phyloP scores from a whole-genome alignment of 1,139 yeast genomes.

The Scheffersomyces stambukii region DNA sequence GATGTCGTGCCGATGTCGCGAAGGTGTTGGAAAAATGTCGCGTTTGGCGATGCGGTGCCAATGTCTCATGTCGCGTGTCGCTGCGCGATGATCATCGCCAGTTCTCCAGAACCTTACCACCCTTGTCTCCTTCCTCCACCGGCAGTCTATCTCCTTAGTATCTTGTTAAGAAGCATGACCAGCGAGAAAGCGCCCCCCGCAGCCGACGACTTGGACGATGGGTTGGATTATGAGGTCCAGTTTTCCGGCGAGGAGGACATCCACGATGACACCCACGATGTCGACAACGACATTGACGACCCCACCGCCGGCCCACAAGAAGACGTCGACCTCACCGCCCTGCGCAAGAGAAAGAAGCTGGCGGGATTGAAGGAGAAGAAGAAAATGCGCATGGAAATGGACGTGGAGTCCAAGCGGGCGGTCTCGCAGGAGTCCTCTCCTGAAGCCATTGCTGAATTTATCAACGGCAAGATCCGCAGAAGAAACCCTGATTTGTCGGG shows the following conservation, averaged over 20 bases:
- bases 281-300: constrained; percentile 7
- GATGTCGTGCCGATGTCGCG: too few relatives aligned
- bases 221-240: constrained; percentile 53
- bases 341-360: constrained; percentile 26
- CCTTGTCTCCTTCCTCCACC: too few relatives aligned
- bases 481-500: constrained; percentile 55
- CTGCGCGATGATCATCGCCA: too few relatives aligned
- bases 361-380: constrained; percentile 48
- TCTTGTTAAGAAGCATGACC: too few relatives aligned
- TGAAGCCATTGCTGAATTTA: constrained; percentile 55
- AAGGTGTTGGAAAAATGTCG: too few relatives aligned
- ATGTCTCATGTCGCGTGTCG: too few relatives aligned
- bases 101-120: too few relatives aligned
- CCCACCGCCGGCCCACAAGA: constrained; percentile 5
- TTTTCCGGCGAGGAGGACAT: constrained; percentile 16
- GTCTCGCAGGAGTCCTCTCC: constrained; percentile 47
- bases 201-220: constrained; percentile 67
- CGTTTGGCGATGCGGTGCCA: too few relatives aligned
- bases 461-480: constrained; percentile 49
- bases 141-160: too few relatives aligned
- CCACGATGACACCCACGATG: constrained; percentile 12
- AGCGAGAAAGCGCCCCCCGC: too few relatives aligned
- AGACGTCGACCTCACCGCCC: constrained; percentile 8
- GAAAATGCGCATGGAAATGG: constrained; percentile 55
- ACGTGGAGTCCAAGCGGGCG: constrained; percentile 45